These are phyloP conservation scores for Avena sativa DNA, from an alignment of 176 grass and related monocot species.

Conservation along the genomic window DNA sequence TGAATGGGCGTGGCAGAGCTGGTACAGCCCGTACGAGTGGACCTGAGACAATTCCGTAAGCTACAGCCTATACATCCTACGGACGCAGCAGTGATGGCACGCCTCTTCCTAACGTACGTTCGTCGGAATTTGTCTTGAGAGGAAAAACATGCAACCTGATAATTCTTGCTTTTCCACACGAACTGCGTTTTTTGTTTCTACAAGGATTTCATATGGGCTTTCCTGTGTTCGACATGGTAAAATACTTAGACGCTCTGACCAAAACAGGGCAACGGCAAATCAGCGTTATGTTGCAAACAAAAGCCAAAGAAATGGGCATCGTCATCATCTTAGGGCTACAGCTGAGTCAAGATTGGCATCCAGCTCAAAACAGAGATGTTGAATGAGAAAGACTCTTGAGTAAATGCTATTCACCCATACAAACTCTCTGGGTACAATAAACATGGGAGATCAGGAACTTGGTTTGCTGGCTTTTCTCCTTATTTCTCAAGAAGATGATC, in stretches of 20 bases:
- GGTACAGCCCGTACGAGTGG: neutral
- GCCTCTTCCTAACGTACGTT: no score
- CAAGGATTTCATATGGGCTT: no score
- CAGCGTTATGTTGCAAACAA: conserved; percentile 3
- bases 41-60: conserved; percentile 10
- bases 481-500: conserved; percentile 55
- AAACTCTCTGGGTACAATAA: conserved; percentile 44
- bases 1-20: neutral
- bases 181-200: no score
- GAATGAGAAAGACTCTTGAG: no score
- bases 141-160: no score
- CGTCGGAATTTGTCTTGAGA: no score
- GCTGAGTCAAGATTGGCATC: conserved; percentile 27
- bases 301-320: neutral
- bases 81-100: no score
- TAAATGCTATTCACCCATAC: conserved; percentile 47
- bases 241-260: no score
- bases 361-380: conserved; percentile 22
- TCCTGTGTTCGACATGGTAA: no score
- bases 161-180: no score
- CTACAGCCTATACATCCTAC: neutral
- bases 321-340: conserved; percentile 30
- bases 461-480: conserved; percentile 61
- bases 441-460: conserved; percentile 59
- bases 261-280: neutral